Evolutionary conservation across 2,329 filamentous ascomycete species (phyloP), one percentile per base, ranked within the genome.

Genomic region (Annulohypoxylon truncatum): DNA sequence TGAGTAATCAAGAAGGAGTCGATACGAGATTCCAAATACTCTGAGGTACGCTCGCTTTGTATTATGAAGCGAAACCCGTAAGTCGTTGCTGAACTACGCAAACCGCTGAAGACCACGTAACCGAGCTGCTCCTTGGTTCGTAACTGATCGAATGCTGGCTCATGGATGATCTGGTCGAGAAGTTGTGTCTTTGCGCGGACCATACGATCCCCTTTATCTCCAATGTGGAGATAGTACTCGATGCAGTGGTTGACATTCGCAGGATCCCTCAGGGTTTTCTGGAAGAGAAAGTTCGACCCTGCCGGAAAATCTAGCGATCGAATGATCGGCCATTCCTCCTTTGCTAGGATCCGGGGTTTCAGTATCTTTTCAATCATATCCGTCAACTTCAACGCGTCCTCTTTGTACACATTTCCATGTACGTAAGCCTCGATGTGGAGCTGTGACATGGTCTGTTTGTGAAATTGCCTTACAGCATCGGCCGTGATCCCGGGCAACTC

Each of bases 81-180:
- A 0, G 91, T 95, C 0, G 92, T 94, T n/a, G 89, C 82, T 59
- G 91, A 88, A 55, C 87, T 86, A 38, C 90, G 85, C 9, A 89
- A 84, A 26, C 93, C 92, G 51, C 92, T 95, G 79, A 95, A 97
- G 0, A 99, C 95, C 56, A 99, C 92, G 73, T 99, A 99, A 10
- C 96, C 96, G 5, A 99, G 90, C 80, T 99, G 95, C 78, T 99
- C 95, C 79, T 98, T 97, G 44, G 96, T 98, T 52, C 96, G 89
- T 6, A 99, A 85, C 78, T 97, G 94, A 79, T 99, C 93, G 76
- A 98, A 99, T 7, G 92, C 92, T 3, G 94, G 94, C 80, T 99
- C 96, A 61, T 97, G 92, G 0, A 93, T 90, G 81, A 99, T 92
- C 79, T 98, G 96, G 24, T 93, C 91, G 42, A 97, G 85, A 4